phyloP scores from a whole-genome alignment of 257 asterid species.

The Solanum pinnatisectum region DNA sequence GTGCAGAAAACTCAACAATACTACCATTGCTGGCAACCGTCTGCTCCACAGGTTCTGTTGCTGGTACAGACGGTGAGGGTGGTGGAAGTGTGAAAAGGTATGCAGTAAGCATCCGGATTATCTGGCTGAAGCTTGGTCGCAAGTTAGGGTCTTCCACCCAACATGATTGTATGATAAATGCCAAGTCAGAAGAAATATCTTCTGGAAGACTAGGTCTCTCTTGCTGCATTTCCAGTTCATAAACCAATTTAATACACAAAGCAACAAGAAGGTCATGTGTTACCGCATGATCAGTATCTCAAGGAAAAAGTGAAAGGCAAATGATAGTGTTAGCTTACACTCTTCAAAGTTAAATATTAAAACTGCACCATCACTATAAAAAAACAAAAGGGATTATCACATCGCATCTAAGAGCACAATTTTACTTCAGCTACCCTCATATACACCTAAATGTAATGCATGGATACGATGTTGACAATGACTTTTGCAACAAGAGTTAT shows the following conservation, averaged over 20 bases:
- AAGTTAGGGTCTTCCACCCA: conserved; percentile 98
- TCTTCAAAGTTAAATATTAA: background rate
- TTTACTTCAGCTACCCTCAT: background rate
- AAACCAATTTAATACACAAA: background rate
- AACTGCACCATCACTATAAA: background rate
- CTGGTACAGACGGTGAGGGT: conserved; percentile 29
- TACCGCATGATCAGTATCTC: background rate
- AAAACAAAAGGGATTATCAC: background rate
- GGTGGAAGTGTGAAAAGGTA: conserved; percentile 49
- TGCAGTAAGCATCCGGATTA: conserved; percentile 76
- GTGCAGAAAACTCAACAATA: conserved; percentile 59
- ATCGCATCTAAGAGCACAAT: background rate
- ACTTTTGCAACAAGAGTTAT: background rate
- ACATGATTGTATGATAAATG: conserved; percentile 72
- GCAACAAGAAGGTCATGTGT: background rate
- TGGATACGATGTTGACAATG: background rate
- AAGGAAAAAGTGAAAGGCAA: background rate
- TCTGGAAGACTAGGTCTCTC: conserved; percentile 80
- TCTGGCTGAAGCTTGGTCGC: conserved; percentile 90
- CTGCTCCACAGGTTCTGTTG: conserved; percentile 26
- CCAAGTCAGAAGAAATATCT: conserved; percentile 55
- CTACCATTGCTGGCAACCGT: conserved; percentile 38
- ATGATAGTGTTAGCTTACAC: background rate
- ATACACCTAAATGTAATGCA: background rate
- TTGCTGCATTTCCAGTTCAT: conserved; percentile 50